Evolutionary conservation across 2,329 filamentous ascomycete genomes (phyloP), one percentile per base, ranked within the genome.

Genomic region (Xylogone sp.): DNA sequence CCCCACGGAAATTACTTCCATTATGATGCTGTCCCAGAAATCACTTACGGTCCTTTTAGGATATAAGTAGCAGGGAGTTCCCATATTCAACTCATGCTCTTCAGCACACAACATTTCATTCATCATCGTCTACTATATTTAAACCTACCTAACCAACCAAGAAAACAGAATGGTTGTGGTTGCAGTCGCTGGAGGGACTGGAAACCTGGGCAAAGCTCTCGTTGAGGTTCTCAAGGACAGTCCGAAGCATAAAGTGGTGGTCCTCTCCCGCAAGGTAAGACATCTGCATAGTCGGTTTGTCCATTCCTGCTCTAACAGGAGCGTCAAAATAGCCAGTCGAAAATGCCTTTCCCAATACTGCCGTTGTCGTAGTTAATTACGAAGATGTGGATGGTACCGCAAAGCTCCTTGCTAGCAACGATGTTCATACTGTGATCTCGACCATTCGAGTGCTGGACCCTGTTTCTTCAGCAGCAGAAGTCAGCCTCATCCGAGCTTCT

Each of bases 341-440:
- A 27, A 27, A 27, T 5, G 10, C 24, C 24, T 5, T 6, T 10
- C 10, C 24, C 10, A 10, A 27, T 27, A 27, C 24, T 10, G 5
- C 24, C 24, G 5, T 56, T 19, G 8, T 51, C 8, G 39, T 45
- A 19, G 43, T 49, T n/a, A 49, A 55, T 42, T 56, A 56, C 31
- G 27, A 21, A 2, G 39, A 49, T 24, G 22, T 50, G 16, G 45
- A 29, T 3, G 43, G 16, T 19, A 22, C 54, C 2, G 42, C 50
- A 6, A 42, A 45, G 21, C 18, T 51, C n/a, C 52, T 56, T 24
- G 50, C 60, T 42, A 22, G 51, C 0, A 47, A 58, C 21, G 52
- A 57, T 7, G 56, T 64, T 27, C 47, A 62, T 43, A 63, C 62
- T 1, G 50, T 63, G 8, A 60, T 64, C 24, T 60, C 51, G 29